These are phyloP conservation scores for Lasiosphaeria hispida DNA, from an alignment of 495 filamentous ascomycete genomes.

Conservation along the genomic window DNA sequence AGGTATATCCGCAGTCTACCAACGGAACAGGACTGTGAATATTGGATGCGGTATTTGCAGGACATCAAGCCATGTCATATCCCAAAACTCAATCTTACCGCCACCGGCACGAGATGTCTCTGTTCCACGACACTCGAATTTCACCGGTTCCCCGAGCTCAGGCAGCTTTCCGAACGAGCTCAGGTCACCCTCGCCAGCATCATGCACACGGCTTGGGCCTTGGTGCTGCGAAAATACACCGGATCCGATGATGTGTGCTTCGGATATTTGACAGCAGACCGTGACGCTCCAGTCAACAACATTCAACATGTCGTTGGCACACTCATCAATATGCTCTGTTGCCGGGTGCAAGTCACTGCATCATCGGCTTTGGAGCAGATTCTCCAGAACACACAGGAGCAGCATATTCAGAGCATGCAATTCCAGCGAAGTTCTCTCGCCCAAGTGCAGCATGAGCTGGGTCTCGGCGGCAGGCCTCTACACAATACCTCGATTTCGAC, in stretches of 20 bases:
- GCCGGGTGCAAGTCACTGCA: constrained; percentile 38
- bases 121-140: constrained; percentile 12
- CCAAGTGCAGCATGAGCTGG: constrained; percentile 54
- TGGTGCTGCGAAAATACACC: constrained; percentile 34
- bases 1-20: constrained; percentile 41
- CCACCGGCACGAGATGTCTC: background rate
- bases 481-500: constrained; percentile 59
- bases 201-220: constrained; percentile 43
- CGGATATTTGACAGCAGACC: constrained; percentile 54
- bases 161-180: constrained; percentile 18
- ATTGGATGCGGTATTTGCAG: constrained; percentile 53
- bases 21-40: constrained; percentile 42
- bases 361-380: constrained; percentile 38
- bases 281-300: constrained; percentile 43
- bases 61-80: constrained; percentile 53
- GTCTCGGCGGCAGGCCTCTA: constrained; percentile 47
- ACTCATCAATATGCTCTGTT: constrained; percentile 58
- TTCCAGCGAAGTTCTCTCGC: constrained; percentile 55
- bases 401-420: constrained; percentile 47
- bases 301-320: constrained; percentile 49
- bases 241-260: constrained; percentile 44
- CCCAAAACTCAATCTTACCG: constrained; percentile 29
- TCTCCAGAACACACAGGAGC: constrained; percentile 46
- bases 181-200: constrained; percentile 30
- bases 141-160: constrained; percentile 20